Evolutionary conservation across 371 early-diverging fungal species (phyloP).

Genomic region (Syncephalastrum monosporum): DNA sequence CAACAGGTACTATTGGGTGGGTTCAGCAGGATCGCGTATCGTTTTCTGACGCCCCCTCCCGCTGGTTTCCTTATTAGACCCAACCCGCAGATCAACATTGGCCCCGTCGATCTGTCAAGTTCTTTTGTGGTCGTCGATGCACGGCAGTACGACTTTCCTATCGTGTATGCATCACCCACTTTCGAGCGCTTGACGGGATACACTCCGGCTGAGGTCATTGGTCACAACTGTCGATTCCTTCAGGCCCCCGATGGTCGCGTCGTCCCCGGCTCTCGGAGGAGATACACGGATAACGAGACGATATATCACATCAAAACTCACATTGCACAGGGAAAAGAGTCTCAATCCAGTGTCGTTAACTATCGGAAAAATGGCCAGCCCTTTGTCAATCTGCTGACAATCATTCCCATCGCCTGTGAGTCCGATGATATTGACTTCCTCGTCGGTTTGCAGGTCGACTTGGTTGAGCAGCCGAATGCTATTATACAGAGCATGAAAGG

Average conservation of each 20-base stretch:
- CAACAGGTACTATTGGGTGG: slow-evolving; percentile 26
- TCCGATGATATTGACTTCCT: slow-evolving; percentile 52
- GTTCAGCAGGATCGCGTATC: too few species aligned
- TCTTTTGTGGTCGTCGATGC: slow-evolving; percentile 62
- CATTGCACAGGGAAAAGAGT: slow-evolving; percentile 54
- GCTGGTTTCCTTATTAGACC: slow-evolving; percentile 28
- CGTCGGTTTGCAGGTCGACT: slow-evolving; percentile 73
- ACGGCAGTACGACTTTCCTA: slow-evolving; percentile 51
- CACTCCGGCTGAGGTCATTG: slow-evolving; percentile 51
- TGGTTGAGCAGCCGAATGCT: slow-evolving; percentile 70
- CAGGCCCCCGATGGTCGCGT: slow-evolving; percentile 61
- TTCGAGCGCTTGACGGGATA: slow-evolving; percentile 71
- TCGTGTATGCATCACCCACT: slow-evolving; percentile 65
- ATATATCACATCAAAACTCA: slow-evolving; percentile 55
- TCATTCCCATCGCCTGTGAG: slow-evolving; percentile 59
- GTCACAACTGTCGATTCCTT: slow-evolving; percentile 72
- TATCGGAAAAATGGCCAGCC: slow-evolving; percentile 71
- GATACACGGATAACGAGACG: slow-evolving; percentile 59
- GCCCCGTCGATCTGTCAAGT: slow-evolving; percentile 68
- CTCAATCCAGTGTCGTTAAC: slow-evolving; percentile 66
- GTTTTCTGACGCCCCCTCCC: too few species aligned
- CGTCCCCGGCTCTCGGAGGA: slow-evolving; percentile 49
- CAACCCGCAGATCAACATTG: slow-evolving; percentile 61
- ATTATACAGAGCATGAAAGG: slow-evolving; percentile 60
- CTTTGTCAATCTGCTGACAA: slow-evolving; percentile 73